Conservation (phyloP, 441 rosid species). For the Eutrema salsugineum region DNA sequence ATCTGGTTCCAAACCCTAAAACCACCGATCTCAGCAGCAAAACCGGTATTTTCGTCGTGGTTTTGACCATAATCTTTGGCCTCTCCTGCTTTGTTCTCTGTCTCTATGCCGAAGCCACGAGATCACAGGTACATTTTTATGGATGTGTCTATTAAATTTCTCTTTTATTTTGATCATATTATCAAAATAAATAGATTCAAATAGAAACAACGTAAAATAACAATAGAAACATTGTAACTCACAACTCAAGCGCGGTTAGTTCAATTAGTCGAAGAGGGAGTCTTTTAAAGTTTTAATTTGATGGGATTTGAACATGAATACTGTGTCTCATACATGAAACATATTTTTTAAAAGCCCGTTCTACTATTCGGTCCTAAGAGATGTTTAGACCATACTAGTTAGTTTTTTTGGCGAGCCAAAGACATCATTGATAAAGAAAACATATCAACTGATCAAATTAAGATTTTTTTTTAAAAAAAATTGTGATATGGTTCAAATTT, state of each 20-base stretch:
- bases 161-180: neutral
- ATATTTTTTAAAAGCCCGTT: neutral
- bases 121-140: conserved; percentile 57
- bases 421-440: neutral
- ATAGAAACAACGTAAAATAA: neutral
- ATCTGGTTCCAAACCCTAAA: conserved; percentile 60
- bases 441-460: neutral
- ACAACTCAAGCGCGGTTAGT: neutral
- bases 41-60: conserved; percentile 46
- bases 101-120: conserved; percentile 87
- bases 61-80: conserved; percentile 64
- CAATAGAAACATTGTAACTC: neutral
- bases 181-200: neutral
- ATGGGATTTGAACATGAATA: neutral
- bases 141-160: neutral
- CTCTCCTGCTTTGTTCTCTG: conserved; percentile 78
- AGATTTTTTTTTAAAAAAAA: neutral
- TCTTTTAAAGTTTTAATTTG: neutral
- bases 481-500: neutral
- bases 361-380: neutral
- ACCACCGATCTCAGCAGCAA: conserved; percentile 72
- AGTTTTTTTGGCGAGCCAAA: too few relatives aligned
- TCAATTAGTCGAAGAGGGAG: neutral
- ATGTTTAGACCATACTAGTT: neutral
- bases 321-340: neutral